Evolutionary conservation across 495 filamentous ascomycete genomes (phyloP).

Genomic region (Ramalina peruviana): DNA sequence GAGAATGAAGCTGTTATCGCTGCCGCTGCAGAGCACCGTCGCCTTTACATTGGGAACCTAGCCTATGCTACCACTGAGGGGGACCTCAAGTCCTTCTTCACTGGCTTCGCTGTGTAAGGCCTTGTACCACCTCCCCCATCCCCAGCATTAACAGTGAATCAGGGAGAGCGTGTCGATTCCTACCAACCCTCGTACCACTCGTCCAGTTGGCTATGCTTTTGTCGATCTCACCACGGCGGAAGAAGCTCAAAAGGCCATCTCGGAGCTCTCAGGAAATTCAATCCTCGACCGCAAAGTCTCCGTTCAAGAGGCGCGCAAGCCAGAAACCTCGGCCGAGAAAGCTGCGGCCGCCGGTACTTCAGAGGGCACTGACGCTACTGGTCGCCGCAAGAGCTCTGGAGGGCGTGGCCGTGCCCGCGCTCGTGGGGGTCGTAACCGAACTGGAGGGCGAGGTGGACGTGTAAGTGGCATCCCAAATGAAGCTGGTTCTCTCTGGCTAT

Average conservation of each 20-base stretch:
- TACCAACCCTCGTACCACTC: conserved; percentile 95
- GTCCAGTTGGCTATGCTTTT: conserved; percentile 97
- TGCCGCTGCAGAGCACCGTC: conserved; percentile 95
- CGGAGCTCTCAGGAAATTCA: conserved; percentile 87
- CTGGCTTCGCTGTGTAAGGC: conserved; percentile 92
- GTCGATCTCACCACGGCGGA: conserved; percentile 88
- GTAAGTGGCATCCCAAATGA: not conserved
- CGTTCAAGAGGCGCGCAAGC: conserved; percentile 95
- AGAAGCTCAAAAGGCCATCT: conserved; percentile 89
- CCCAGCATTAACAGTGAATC: conserved; percentile 2
- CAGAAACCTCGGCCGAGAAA: conserved; percentile 70
- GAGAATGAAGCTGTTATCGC: conserved; percentile 83
- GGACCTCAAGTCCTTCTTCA: conserved; percentile 99
- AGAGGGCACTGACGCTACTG: conserved; percentile 54
- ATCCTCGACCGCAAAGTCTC: conserved; percentile 97
- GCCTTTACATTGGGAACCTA: conserved; percentile 99
- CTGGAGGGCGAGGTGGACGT: conserved; percentile 57
- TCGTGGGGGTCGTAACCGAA: conserved; percentile 55
- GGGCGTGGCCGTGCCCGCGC: conserved; percentile 66
- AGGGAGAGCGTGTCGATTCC: conserved; percentile 98
- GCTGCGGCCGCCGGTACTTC: conserved; percentile 41
- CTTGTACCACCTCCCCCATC: not conserved
- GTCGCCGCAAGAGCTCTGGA: conserved; percentile 63
- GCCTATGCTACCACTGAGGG: conserved; percentile 99
- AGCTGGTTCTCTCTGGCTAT: not conserved